These are phyloP conservation scores for Nidularia pulvinata DNA, from an alignment of 768 basidiomycete genomes.

Conservation along the genomic window DNA sequence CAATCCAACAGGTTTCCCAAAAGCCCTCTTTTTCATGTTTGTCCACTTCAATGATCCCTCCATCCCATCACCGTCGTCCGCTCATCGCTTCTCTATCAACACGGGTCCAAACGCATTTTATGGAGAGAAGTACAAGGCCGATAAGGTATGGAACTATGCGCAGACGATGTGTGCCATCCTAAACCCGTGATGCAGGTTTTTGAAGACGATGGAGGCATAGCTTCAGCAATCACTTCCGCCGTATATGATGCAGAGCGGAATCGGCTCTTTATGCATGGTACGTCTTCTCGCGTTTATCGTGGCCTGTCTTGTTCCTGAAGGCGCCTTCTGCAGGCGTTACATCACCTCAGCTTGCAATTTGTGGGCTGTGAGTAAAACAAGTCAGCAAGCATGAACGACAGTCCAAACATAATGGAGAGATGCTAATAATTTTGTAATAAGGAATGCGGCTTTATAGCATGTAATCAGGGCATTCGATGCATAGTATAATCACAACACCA, in stretches of 20 bases:
- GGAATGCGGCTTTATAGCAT: too few species aligned
- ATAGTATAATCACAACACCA: too few species aligned
- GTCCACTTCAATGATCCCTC: constrained; percentile 44
- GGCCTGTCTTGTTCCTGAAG: too few species aligned
- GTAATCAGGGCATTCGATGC: too few species aligned
- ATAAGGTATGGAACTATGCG: too few species aligned
- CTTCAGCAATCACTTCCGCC: constrained; percentile 55
- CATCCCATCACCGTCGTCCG: constrained; percentile 42
- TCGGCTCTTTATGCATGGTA: constrained; percentile 63
- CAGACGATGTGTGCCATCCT: too few species aligned
- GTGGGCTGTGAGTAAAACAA: neutral
- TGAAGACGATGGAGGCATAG: constrained; percentile 62
- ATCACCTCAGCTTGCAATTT: neutral
- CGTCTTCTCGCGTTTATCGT: too few species aligned
- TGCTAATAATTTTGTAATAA: too few species aligned
- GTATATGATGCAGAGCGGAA: constrained; percentile 51
- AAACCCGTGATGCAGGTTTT: too few species aligned
- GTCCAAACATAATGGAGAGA: too few species aligned
- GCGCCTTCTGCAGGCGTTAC: too few species aligned
- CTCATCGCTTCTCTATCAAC: constrained; percentile 52
- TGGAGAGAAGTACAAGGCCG: constrained; percentile 54
- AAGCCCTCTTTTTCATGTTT: constrained; percentile 24
- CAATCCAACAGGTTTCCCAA: constrained; percentile 52
- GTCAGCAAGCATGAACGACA: too few species aligned
- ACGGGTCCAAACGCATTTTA: constrained; percentile 45